Evolutionary conservation across 768 basidiomycete genomes (phyloP).

Genomic region (Amanita rimosa): DNA sequence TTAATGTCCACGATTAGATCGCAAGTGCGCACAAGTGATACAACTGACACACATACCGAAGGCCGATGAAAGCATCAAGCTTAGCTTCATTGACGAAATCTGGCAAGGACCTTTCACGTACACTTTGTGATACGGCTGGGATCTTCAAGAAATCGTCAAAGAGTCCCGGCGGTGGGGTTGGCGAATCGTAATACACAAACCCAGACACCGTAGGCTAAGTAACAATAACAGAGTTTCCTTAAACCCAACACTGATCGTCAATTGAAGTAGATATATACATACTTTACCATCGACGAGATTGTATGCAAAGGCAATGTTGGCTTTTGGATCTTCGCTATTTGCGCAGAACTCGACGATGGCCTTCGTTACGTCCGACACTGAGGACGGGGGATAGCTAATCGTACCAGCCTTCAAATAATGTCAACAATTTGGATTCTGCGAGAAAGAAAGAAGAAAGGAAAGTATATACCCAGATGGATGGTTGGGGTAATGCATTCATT

Average conservation of each 20-base stretch:
- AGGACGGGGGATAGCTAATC: conserved; percentile 18
- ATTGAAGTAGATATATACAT: not conserved
- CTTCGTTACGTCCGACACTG: conserved; percentile 15
- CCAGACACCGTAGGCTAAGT: not conserved
- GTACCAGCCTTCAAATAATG: conserved; percentile 31
- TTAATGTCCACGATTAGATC: conserved; percentile 10
- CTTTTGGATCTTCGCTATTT: conserved; percentile 38
- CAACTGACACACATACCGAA: conserved; percentile 5
- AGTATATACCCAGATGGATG: conserved; percentile 55
- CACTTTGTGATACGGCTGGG: conserved; percentile 18
- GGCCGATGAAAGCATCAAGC: conserved; percentile 15
- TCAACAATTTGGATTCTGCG: not conserved
- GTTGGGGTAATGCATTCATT: conserved; percentile 41
- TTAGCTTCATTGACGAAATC: conserved; percentile 21
- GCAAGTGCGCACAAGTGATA: conserved; percentile 4
- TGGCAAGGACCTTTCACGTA: conserved; percentile 22
- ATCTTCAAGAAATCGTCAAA: conserved; percentile 37
- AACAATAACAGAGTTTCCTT: no score
- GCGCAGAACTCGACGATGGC: conserved; percentile 31
- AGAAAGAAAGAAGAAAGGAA: conserved; percentile 10
- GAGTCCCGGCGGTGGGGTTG: conserved; percentile 29
- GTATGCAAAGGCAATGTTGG: conserved; percentile 35
- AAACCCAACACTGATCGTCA: not conserved
- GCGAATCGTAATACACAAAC: conserved; percentile 38
- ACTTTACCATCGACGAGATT: conserved; percentile 27